phyloP scores from a whole-genome alignment of 352 stramenopile species.

The Pythium brachiatum region DNA sequence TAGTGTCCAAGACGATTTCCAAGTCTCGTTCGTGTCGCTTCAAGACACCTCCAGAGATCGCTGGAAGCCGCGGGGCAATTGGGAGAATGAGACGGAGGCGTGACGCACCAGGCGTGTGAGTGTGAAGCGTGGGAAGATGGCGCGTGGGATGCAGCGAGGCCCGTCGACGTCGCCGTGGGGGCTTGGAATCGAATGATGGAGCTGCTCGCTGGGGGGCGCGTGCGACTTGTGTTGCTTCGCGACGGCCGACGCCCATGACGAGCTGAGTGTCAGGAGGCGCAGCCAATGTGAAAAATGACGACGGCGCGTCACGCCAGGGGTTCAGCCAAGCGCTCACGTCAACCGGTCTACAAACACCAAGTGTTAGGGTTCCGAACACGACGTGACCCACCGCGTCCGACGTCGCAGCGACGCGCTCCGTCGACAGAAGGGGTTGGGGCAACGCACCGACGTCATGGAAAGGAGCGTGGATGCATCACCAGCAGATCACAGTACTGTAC shows the following conservation, averaged over 20 bases:
- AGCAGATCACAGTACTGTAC: constrained; percentile 6
- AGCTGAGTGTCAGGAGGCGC: constrained; percentile 27
- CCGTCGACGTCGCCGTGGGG: neutral
- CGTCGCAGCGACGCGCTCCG: constrained; percentile 18
- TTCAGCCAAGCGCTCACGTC: constrained; percentile 13
- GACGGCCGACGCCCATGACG: constrained; percentile 22
- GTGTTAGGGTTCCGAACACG: neutral
- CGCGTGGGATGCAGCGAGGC: neutral
- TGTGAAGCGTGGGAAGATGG: constrained; percentile 1
- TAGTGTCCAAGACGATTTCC: too few relatives aligned
- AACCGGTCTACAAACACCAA: constrained; percentile 16
- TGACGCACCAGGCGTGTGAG: neutral
- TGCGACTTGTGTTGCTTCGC: constrained; percentile 15
- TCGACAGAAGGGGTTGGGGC: constrained; percentile 4
- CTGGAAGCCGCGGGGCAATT: neutral
- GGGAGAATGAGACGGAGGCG: neutral
- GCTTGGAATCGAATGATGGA: neutral
- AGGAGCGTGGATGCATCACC: constrained; percentile 7
- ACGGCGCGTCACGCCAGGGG: constrained; percentile 23
- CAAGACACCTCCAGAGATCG: too few relatives aligned
- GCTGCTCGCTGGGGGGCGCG: neutral
- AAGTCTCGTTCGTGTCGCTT: neutral
- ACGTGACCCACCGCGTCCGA: constrained; percentile 12
- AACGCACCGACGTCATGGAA: constrained; percentile 19
- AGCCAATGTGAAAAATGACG: constrained; percentile 28